A percentile compares a stretch with the other conserved stretches of the same genome.
Evolutionary conservation across 2,329 filamentous ascomycete species (phyloP).

Genomic region (Penicillium expansum): DNA sequence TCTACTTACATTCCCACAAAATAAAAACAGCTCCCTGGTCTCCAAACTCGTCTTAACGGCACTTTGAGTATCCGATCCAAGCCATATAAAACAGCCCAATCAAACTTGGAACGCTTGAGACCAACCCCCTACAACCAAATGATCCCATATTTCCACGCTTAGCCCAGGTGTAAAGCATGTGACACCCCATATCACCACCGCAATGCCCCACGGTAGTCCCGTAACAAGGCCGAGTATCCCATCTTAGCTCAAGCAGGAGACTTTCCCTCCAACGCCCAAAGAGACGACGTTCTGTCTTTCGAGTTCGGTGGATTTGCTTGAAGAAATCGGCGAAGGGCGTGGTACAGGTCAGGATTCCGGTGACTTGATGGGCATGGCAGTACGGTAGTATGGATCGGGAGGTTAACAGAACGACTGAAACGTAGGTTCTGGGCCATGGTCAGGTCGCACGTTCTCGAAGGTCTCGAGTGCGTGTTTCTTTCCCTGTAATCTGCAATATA

Average conservation of each 20-base stretch:
- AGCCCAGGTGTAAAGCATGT: not conserved
- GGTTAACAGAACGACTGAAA: not conserved
- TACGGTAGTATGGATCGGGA: not conserved
- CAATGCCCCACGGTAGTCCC: not conserved
- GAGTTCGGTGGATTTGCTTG: not conserved
- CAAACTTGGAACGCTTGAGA: not conserved
- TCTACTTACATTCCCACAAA: not conserved
- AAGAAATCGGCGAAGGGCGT: not conserved
- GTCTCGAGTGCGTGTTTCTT: not conserved
- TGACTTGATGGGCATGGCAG: not conserved
- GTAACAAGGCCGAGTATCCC: not conserved
- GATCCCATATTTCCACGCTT: not conserved
- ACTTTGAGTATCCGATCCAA: not conserved
- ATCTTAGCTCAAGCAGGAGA: not conserved
- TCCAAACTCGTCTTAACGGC: not conserved
- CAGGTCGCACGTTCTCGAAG: not conserved
- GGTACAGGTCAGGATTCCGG: not conserved
- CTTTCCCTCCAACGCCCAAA: not conserved
- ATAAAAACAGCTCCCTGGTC: not conserved
- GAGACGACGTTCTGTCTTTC: not conserved
- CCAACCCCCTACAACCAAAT: not conserved
- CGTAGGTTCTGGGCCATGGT: not conserved
- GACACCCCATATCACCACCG: not conserved
- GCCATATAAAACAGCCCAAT: not conserved
- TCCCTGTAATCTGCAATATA: not conserved